Base-by-base conservation (phyloP, 2,329 filamentous ascomycete genomes). In the Acrodontium crateriforme region DNA sequence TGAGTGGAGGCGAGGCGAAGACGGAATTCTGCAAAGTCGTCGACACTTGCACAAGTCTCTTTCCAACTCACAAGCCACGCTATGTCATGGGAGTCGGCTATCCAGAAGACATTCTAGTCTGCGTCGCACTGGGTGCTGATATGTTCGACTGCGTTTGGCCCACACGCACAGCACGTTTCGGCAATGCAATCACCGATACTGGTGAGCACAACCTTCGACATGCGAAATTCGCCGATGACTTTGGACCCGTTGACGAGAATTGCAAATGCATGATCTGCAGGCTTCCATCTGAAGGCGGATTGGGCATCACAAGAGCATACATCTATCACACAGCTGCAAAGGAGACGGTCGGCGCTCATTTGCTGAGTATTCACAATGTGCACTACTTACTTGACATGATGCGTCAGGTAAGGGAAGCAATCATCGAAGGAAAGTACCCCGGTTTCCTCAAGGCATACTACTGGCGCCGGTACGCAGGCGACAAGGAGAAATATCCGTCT, bases 121-220 rank as follows among this genome's bases (percentile, higher is more conserved):
- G 83, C 29, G 76, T 94, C 3, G 89, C 89, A 2, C 67, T 98
- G 1, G 89, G 89, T 3, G 89, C 89, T 26, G 89, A 98, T 57
- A 98, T 98, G 89, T 98, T 98, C 52, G 89, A 98, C 58, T 98
- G 91, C 50, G 89, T 98, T 5, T 98, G 89, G 89, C 91, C 89
- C 2, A 95, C 89, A 4, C 69, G 89, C 29, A 98, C 89, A 18
- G 89, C 89, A 6, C 74, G 89, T 18, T 98, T 98, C 49, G 89
- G 91, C 34, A 94, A 94, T 49, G 89, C 87, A 19, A 71, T 98
- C 33, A 94, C 87, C 2, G 69, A 72, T 31, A 46, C 63, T 22
- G 91, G 89, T 8, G 71, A 82, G n/a, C 59, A 94, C 24, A 94
- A 93, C 52, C 61, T 98, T 25, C 76, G 81, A 36, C 75, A 87